These are phyloP conservation scores for Leccinum huronense DNA, from an alignment of 1,284 basidiomycete species.

Conservation along the genomic window DNA sequence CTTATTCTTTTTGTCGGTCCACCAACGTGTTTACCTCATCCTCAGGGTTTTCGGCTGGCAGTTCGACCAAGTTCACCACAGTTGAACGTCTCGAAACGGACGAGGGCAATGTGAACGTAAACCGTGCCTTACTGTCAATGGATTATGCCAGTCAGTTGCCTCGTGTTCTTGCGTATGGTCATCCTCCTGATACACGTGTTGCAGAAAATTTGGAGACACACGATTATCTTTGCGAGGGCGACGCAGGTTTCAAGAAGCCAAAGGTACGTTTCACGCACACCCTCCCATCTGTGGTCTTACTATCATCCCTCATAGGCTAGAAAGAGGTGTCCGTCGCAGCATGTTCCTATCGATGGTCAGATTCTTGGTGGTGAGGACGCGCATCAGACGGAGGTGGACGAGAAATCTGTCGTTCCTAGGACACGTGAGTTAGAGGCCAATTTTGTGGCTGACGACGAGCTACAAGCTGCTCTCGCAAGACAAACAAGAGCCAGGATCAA, in stretches of 20 bases:
- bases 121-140: slow-evolving; percentile 81
- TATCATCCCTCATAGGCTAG: slow-evolving; percentile 61
- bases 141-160: slow-evolving; percentile 81
- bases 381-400: slow-evolving; percentile 77
- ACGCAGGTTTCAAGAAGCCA: slow-evolving; percentile 90
- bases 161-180: neutral
- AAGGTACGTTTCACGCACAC: slow-evolving; percentile 53
- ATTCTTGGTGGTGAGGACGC: slow-evolving; percentile 41
- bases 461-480: slow-evolving; percentile 89
- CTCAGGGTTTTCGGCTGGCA: slow-evolving; percentile 77
- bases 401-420: slow-evolving; percentile 59
- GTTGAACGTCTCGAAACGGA: slow-evolving; percentile 50
- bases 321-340: slow-evolving; percentile 81
- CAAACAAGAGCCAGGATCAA: slow-evolving; percentile 80
- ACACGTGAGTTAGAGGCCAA: slow-evolving; percentile 76
- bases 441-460: slow-evolving; percentile 97
- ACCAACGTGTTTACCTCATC: slow-evolving; percentile 10
- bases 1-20: neutral
- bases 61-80: slow-evolving; percentile 43
- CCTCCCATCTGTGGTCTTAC: slow-evolving; percentile 11
- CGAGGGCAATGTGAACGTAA: slow-evolving; percentile 61
- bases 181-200: slow-evolving; percentile 16
- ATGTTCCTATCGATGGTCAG: slow-evolving; percentile 70
- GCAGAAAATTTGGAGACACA: slow-evolving; percentile 84
- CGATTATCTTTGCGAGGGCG: slow-evolving; percentile 91